Percentiles rank a stretch among this genome's conserved stretches.
Conservation (phyloP, 495 filamentous ascomycete species). For the Choiromyces venosus region DNA sequence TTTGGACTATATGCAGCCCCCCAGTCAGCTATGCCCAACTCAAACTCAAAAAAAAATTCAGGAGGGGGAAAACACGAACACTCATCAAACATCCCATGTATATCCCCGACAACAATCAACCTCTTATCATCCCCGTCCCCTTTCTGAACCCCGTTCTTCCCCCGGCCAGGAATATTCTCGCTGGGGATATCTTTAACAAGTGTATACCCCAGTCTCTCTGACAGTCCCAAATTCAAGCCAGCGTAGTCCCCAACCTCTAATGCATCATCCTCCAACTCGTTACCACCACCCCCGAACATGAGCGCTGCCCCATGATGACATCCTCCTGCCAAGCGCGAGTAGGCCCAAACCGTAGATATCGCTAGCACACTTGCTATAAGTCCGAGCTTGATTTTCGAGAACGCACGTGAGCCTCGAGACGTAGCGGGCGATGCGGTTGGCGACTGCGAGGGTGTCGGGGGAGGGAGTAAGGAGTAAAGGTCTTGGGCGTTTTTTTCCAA, state of each 20-base stretch:
- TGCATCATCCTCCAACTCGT: neutral
- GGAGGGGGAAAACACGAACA: constrained; percentile 45
- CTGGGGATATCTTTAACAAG: constrained; percentile 32
- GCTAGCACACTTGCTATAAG: neutral
- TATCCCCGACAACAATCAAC: constrained; percentile 78
- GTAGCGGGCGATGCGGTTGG: neutral
- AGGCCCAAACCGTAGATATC: neutral
- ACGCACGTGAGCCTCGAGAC: neutral
- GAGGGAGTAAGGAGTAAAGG: neutral
- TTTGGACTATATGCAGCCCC: constrained; percentile 49
- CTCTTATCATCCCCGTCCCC: constrained; percentile 38
- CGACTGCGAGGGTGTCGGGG: neutral
- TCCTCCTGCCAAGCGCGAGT: neutral
- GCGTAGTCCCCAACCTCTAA: constrained; percentile 1
- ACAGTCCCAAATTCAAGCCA: constrained; percentile 13
- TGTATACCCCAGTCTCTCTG: constrained; percentile 29
- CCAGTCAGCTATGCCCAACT: constrained; percentile 6
- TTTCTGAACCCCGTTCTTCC: constrained; percentile 15
- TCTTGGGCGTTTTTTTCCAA: neutral
- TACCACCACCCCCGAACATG: neutral
- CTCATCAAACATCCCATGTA: constrained; percentile 73
- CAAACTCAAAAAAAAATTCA: neutral
- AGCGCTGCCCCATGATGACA: neutral
- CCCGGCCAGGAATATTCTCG: constrained; percentile 15
- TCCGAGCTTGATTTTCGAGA: neutral